A percentile compares a stretch with the other conserved stretches of the same genome.
Conservation (phyloP, 2,329 filamentous ascomycete genomes). For the Chaetomiaceae sp. region DNA sequence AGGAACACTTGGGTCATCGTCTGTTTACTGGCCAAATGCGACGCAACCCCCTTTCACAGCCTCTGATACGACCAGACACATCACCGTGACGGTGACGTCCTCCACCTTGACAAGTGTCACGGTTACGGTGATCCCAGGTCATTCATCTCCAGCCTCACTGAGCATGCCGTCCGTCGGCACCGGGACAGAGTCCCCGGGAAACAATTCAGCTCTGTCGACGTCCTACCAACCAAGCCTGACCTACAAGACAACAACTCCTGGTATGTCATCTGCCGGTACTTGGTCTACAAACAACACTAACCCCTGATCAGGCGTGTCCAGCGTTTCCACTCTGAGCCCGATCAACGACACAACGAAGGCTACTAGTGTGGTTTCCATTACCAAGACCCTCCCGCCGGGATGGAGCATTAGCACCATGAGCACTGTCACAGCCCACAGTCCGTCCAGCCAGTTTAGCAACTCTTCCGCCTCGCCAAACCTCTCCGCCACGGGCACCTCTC, state of each 20-base stretch:
- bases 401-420: slow-evolving; percentile 8
- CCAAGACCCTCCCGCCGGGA: not conserved
- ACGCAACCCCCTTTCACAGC: not conserved
- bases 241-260: slow-evolving; percentile 7
- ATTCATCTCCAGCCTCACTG: not conserved
- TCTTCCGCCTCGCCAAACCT: not conserved
- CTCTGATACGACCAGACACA: not conserved
- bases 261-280: not conserved
- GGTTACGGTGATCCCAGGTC: not conserved
- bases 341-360: not conserved
- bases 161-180: not conserved
- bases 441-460: not conserved
- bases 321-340: too few species aligned
- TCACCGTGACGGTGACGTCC: slow-evolving; percentile 10
- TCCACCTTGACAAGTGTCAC: not conserved
- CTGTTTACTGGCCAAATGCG: not conserved
- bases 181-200: not conserved
- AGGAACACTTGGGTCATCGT: slow-evolving; percentile 3
- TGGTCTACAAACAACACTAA: not conserved
- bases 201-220: not conserved
- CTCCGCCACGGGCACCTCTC: not conserved
- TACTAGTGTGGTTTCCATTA: not conserved
- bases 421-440: not conserved
- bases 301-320: not conserved
- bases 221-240: slow-evolving; percentile 12